Conservation (phyloP, 768 basidiomycete species). For the Rhodocollybia butyracea region DNA sequence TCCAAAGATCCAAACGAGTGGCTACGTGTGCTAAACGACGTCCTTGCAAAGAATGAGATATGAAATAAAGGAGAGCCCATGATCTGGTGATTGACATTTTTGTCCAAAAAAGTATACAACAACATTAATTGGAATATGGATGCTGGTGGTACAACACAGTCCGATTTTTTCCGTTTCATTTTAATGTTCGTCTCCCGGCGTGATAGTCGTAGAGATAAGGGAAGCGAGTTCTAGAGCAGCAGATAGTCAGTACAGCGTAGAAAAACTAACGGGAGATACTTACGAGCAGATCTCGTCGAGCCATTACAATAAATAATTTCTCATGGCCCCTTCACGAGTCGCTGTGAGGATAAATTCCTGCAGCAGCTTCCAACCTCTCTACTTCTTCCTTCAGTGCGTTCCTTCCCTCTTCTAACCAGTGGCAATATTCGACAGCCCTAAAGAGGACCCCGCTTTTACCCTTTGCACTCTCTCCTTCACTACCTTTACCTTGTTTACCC, state of each 20-base stretch:
- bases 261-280: neutral
- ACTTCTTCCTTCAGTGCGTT: conserved; percentile 71
- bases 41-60: too few species aligned
- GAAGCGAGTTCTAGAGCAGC: neutral
- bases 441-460: conserved; percentile 90
- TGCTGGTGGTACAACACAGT: neutral
- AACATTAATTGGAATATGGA: neutral
- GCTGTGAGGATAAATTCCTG: conserved; percentile 1
- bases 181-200: neutral
- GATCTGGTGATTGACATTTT: neutral
- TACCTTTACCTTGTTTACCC: conserved; percentile 10
- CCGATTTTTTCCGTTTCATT: conserved; percentile 2
- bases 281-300: too few species aligned
- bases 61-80: neutral
- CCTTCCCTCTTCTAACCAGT: conserved; percentile 82
- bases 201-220: neutral
- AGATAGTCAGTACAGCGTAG: neutral
- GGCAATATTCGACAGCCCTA: conserved; percentile 81
- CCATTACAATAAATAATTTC: too few species aligned
- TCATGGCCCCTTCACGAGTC: too few species aligned
- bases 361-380: conserved; percentile 50
- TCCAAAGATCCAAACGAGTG: neutral
- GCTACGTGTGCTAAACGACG: too few species aligned
- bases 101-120: neutral
- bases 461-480: conserved; percentile 40